phyloP scores from a whole-genome alignment of 2,329 filamentous ascomycete genomes.

The Stagonosporopsis rhizophila region DNA sequence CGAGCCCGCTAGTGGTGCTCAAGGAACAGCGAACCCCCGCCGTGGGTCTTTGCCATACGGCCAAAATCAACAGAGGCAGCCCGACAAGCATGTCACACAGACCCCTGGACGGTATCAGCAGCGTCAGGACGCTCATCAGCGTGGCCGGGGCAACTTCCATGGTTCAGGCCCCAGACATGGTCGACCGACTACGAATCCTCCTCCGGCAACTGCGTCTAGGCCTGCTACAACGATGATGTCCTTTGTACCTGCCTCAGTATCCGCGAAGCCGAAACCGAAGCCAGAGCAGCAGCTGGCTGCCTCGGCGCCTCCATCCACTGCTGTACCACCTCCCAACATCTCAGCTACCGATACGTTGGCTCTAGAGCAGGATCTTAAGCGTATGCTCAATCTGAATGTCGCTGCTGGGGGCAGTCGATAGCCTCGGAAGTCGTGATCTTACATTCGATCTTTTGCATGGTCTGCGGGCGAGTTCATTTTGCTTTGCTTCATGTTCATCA shows the following conservation, averaged over 20 bases:
- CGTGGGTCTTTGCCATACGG: constrained; percentile 39
- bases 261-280: constrained; percentile 38
- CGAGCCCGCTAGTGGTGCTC: constrained; percentile 24
- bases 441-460: constrained; percentile 35
- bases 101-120: constrained; percentile 36
- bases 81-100: constrained; percentile 32
- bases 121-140: constrained; percentile 34
- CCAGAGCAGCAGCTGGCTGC: constrained; percentile 28
- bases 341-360: constrained; percentile 31
- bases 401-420: constrained; percentile 35
- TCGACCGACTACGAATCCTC: constrained; percentile 21
- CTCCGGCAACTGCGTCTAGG: constrained; percentile 29
- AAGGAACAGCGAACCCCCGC: constrained; percentile 25
- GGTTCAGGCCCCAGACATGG: constrained; percentile 17
- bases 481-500: constrained; percentile 25
- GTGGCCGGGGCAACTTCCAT: constrained; percentile 24
- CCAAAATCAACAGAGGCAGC: constrained; percentile 32
- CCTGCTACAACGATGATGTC: constrained; percentile 39
- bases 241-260: constrained; percentile 48
- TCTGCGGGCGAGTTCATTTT: constrained; percentile 26
- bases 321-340: constrained; percentile 25
- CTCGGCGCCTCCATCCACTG: constrained; percentile 25
- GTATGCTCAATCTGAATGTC: constrained; percentile 43
- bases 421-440: constrained; percentile 16
- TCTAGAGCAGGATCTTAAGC: constrained; percentile 48